These are phyloP conservation scores for Macrolepiota dolichaula DNA, from an alignment of 768 basidiomycete species.

Conservation along the genomic window DNA sequence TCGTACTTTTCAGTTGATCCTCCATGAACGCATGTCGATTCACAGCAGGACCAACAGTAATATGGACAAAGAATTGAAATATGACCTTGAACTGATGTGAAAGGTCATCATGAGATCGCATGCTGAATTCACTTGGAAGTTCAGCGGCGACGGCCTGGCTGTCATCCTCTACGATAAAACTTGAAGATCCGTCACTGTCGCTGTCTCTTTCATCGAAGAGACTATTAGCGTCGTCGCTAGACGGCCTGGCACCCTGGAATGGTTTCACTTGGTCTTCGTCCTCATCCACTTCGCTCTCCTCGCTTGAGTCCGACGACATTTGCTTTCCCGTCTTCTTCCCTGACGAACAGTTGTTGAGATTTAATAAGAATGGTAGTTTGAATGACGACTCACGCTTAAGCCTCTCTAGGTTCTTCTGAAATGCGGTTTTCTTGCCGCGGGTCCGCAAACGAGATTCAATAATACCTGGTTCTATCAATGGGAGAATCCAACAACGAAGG, in stretches of 20 bases:
- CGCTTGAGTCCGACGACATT: slow-evolving; percentile 10
- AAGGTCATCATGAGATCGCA: slow-evolving; percentile 73
- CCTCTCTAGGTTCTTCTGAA: slow-evolving; percentile 62
- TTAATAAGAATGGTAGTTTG: neutral
- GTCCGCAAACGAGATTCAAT: slow-evolving; percentile 60
- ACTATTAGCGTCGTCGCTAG: slow-evolving; percentile 27
- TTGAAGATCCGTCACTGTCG: slow-evolving; percentile 33
- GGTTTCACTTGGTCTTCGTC: slow-evolving; percentile 29
- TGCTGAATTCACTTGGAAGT: slow-evolving; percentile 79
- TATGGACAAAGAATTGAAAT: slow-evolving; percentile 83
- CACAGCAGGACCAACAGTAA: slow-evolving; percentile 57
- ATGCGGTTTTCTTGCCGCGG: slow-evolving; percentile 55
- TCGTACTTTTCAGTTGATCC: slow-evolving; percentile 46
- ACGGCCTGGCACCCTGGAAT: slow-evolving; percentile 45
- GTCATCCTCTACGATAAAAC: slow-evolving; percentile 70
- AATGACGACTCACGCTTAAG: slow-evolving; percentile 50
- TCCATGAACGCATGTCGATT: slow-evolving; percentile 57
- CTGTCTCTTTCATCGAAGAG: slow-evolving; percentile 37
- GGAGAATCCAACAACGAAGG: neutral
- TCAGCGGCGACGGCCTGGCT: slow-evolving; percentile 31
- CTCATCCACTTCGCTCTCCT: slow-evolving; percentile 39
- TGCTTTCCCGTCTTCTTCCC: slow-evolving; percentile 18
- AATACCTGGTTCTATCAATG: slow-evolving; percentile 41
- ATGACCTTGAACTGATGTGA: slow-evolving; percentile 82
- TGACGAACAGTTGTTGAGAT: slow-evolving; percentile 6